Evolutionary conservation across 306 rosid species (phyloP), one percentile per base, ranked within the genome.

Genomic region (Heteromeles arbutifolia): DNA sequence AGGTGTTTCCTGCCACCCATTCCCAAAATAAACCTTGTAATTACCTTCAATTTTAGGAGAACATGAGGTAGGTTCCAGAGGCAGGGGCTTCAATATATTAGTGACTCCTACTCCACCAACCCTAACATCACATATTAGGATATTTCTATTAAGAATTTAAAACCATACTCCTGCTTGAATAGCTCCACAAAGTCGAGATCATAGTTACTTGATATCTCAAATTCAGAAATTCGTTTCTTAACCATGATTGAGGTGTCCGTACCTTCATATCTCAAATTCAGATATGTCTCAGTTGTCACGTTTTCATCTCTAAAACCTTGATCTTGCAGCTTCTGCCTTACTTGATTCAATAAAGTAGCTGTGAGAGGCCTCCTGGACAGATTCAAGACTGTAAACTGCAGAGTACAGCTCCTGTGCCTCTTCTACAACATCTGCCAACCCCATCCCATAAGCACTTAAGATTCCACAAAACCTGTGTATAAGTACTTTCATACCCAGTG

Each of bases 381-480:
- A 87, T 75, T 90, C 86, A 10, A 82, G 77, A 77, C 86, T 72
- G 83, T 94, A 90, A 31, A 88, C 90, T 28, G 93, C 90, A 53
- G 90, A 87, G 83, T 85, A 94, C 19, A 97, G 98, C 82, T 91
- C 97, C 79, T 94, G 98, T 66, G 86, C 88, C 74, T 94, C 98
- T 88, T 94, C 98, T 21, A 91, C 90, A 50, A 94, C 98, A 83
- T 91, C 96, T n/a, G 98, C 98, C 85, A 94, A 83, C 70, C 98
- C 98, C 98, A 91, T 94, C 64, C 98, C 98, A 80, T 91, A 94
- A 12, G 98, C 98, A 83, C 97, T 94, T 81, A 94, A 82, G 69
- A 94, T 88, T 83, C 98, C 98, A 75, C 98, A 94, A 73, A 88
- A 90, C 70, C 89, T 90, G 81, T 94, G 98, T 75, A 94, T 81